A percentile compares a stretch with the other conserved stretches of the same genome.
These are phyloP conservation scores for Tripidium arundinaceum DNA, from an alignment of 202 grass and related monocot species.

Conservation along the genomic window DNA sequence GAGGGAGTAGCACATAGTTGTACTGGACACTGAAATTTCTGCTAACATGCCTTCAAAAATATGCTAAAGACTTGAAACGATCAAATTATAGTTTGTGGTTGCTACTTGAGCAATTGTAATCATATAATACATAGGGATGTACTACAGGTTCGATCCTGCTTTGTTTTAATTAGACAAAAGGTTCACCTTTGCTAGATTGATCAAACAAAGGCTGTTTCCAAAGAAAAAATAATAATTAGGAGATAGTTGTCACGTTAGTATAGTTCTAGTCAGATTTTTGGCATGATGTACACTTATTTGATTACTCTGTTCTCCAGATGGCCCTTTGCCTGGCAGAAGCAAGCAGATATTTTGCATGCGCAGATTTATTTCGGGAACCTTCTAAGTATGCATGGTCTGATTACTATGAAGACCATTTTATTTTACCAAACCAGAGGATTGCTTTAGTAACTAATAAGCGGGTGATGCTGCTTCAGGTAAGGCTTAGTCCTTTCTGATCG, in stretches of 20 bases:
- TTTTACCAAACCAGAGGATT: slow-evolving; percentile 72
- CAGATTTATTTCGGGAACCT: slow-evolving; percentile 96
- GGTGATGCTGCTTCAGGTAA: slow-evolving; percentile 92
- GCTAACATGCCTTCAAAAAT: neutral
- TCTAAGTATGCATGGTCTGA: slow-evolving; percentile 99
- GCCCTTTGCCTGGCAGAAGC: slow-evolving; percentile 94
- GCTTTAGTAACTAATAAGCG: slow-evolving; percentile 83
- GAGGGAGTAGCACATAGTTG: neutral
- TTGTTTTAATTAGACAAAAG: slow-evolving; percentile 6
- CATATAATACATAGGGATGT: neutral
- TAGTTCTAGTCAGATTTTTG: neutral
- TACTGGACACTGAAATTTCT: neutral
- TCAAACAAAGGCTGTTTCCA: slow-evolving; percentile 1
- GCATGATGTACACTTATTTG: slow-evolving; percentile 19
- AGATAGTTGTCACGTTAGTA: neutral
- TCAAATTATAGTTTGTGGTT: neutral
- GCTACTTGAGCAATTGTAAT: neutral
- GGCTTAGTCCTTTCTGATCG: slow-evolving; percentile 27
- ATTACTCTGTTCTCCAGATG: slow-evolving; percentile 60
- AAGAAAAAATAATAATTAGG: neutral
- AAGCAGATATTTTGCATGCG: slow-evolving; percentile 87
- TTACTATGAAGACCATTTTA: slow-evolving; percentile 90
- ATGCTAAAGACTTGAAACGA: neutral
- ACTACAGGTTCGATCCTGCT: neutral
- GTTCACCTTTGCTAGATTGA: slow-evolving; percentile 10